Evolutionary conservation across 768 basidiomycete species (phyloP).

Genomic region (Lactifluus volemus): DNA sequence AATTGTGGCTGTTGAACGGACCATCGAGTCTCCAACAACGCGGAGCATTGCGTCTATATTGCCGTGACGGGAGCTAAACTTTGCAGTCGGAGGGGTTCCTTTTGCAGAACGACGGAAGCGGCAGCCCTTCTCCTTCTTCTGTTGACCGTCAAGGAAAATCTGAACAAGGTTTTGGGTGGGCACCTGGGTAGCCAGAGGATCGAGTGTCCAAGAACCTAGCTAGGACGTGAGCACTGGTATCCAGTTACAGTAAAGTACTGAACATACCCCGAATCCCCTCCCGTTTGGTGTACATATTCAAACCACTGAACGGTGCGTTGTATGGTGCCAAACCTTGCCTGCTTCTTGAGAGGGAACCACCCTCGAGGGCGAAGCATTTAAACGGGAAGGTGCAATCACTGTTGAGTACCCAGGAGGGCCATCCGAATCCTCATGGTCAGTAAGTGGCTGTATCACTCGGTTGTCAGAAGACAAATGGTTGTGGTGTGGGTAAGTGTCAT

Average conservation of each 20-base stretch:
- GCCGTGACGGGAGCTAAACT: constrained; percentile 9
- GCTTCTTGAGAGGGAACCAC: not conserved
- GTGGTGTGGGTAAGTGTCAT: not conserved
- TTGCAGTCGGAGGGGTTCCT: not conserved
- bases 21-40: constrained; percentile 4
- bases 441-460: not conserved
- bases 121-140: not conserved
- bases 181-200: constrained; percentile 1
- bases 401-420: constrained; percentile 2
- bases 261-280: constrained; percentile 11
- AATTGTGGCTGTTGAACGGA: constrained; percentile 9
- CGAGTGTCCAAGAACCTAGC: constrained; percentile 14
- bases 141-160: constrained; percentile 2
- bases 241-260: too few species aligned
- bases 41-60: constrained; percentile 2
- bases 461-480: not conserved
- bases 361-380: not conserved
- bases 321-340: not conserved
- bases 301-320: constrained; percentile 5
- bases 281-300: constrained; percentile 1
- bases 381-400: not conserved
- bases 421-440: not conserved
- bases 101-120: not conserved
- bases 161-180: not conserved
- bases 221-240: not conserved